Evolutionary conservation across 306 rosid species (phyloP).

Genomic region (Citrullus amarus): DNA sequence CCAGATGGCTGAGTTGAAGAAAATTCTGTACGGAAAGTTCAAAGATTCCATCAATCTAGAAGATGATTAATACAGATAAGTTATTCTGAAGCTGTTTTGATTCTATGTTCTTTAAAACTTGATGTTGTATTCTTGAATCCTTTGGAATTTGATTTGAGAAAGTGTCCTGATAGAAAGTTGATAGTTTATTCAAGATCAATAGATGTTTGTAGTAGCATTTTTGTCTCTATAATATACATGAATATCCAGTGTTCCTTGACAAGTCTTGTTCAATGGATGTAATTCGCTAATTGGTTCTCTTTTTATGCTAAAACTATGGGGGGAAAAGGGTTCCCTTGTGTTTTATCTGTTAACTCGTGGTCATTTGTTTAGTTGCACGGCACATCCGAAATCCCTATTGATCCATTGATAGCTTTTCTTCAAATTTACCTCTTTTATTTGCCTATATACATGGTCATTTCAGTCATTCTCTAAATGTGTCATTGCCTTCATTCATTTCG

Average conservation of each 20-base stretch:
- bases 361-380: background rate
- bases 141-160: background rate
- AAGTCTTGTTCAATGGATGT: background rate
- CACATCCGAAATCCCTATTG: background rate
- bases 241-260: background rate
- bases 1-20: constrained; percentile 78
- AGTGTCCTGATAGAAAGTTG: background rate
- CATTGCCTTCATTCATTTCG: background rate
- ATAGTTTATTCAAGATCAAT: background rate
- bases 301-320: background rate
- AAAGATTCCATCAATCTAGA: constrained; percentile 95
- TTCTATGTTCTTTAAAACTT: background rate
- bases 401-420: background rate
- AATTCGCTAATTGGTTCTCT: background rate
- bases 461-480: background rate
- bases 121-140: background rate
- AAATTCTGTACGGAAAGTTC: constrained; percentile 76
- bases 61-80: constrained; percentile 47
- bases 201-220: background rate
- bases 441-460: background rate
- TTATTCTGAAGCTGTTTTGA: background rate
- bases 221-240: background rate
- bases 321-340: background rate
- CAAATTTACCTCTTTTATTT: background rate
- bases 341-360: background rate